Conservation (phyloP, 306 rosid genomes). For the Purshia tridentata region DNA sequence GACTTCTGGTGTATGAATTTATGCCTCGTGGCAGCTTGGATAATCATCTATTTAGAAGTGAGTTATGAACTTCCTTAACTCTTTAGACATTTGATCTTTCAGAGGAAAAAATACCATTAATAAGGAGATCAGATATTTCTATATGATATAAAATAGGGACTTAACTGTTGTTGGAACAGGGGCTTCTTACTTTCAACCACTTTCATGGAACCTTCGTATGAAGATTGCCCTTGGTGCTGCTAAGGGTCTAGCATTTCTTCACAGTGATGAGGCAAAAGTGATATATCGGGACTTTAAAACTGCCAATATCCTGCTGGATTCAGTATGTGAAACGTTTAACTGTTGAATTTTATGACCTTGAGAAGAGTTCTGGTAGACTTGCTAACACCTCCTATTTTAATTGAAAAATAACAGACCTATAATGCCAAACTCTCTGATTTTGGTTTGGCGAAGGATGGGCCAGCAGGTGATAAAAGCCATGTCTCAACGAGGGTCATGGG, state of each 20-base stretch:
- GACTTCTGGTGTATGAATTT: conserved; percentile 90
- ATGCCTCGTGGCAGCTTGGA: conserved; percentile 90
- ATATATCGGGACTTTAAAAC: conserved; percentile 89
- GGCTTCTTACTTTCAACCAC: conserved; percentile 80
- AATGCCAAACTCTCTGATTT: conserved; percentile 91
- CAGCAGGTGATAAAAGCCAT: conserved; percentile 74
- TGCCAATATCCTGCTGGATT: conserved; percentile 77
- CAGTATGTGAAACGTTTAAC: conserved; percentile 41
- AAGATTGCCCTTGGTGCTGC: conserved; percentile 91
- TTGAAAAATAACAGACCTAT: conserved; percentile 48
- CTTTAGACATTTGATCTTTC: conserved; percentile 13
- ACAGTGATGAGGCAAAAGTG: conserved; percentile 89
- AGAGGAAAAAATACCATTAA: conserved; percentile 4
- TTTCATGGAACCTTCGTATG: conserved; percentile 83
- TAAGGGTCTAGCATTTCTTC: conserved; percentile 91
- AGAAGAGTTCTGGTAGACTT: conserved; percentile 18
- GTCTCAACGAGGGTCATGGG: conserved; percentile 99
- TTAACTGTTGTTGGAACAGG: conserved; percentile 46
- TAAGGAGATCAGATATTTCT: conserved; percentile 3
- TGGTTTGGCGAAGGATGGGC: conserved; percentile 98
- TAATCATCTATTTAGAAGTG: conserved; percentile 89
- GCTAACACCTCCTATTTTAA: conserved; percentile 13
- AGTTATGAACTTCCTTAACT: conserved; percentile 39
- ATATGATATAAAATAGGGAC: conserved; percentile 14
- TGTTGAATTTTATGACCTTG: conserved; percentile 6